Percentiles rank a stretch among this genome's conserved stretches.
These are phyloP conservation scores for Russula vinacea DNA, from an alignment of 768 basidiomycete species.

Conservation along the genomic window DNA sequence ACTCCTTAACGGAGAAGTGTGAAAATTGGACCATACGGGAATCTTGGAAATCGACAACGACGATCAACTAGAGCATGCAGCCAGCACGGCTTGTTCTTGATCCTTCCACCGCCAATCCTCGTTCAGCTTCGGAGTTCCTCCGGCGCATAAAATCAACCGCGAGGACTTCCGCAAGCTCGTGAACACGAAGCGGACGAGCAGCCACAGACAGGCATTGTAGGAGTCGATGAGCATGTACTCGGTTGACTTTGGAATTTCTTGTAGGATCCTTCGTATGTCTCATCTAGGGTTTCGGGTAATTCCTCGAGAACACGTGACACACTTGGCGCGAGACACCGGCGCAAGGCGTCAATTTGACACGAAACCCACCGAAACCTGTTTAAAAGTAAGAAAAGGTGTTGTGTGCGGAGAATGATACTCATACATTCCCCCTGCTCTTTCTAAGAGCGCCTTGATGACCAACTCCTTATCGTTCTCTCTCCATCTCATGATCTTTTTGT, in stretches of 20 bases:
- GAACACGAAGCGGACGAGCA: neutral
- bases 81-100: neutral
- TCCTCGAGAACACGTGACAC: neutral
- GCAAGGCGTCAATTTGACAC: neutral
- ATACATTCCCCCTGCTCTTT: neutral
- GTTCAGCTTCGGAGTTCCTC: neutral
- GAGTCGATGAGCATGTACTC: neutral
- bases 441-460: neutral
- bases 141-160: neutral
- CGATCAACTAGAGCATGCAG: neutral
- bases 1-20: neutral
- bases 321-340: neutral
- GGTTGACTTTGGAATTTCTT: neutral
- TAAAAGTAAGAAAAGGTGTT: neutral
- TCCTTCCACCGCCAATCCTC: neutral
- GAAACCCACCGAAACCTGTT: neutral
- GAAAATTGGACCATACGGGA: conserved; percentile 2
- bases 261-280: conserved; percentile 2
- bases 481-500: neutral
- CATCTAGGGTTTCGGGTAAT: neutral
- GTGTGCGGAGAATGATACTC: neutral
- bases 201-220: neutral
- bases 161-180: neutral
- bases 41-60: neutral
- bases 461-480: neutral